These are phyloP conservation scores for Pythium grandisporangium DNA, from an alignment of 352 stramenopile species.

Conservation along the genomic window DNA sequence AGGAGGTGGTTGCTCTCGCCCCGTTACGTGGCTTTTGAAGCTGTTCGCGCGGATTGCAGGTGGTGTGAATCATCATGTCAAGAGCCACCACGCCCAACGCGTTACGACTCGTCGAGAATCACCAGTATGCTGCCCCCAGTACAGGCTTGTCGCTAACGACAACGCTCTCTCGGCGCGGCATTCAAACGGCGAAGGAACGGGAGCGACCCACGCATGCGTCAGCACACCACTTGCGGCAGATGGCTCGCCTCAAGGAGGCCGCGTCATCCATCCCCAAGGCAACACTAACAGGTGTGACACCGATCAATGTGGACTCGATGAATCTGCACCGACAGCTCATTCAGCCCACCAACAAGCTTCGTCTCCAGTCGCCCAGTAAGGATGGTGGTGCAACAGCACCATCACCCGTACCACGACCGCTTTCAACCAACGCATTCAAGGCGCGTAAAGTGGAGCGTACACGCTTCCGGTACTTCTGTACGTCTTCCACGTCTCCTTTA, in stretches of 20 bases:
- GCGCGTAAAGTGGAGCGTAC: slow-evolving; percentile 60
- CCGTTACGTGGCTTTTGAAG: too few relatives aligned
- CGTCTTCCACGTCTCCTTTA: too few relatives aligned
- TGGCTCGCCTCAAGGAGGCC: slow-evolving; percentile 24
- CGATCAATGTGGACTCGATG: slow-evolving; percentile 13
- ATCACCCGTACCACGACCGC: slow-evolving; percentile 21
- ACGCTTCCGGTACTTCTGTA: slow-evolving; percentile 81
- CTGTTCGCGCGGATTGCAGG: too few relatives aligned
- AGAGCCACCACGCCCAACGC: too few relatives aligned
- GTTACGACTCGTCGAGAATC: too few relatives aligned
- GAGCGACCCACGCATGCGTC: slow-evolving; percentile 14
- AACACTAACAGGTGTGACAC: too few relatives aligned
- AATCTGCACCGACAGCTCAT: slow-evolving; percentile 19
- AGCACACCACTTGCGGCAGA: slow-evolving; percentile 41
- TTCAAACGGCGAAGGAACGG: slow-evolving; percentile 27
- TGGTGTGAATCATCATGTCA: too few relatives aligned
- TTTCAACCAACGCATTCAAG: slow-evolving; percentile 47
- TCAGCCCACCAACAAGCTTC: slow-evolving; percentile 4
- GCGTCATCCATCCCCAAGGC: slow-evolving; percentile 16
- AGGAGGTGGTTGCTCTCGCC: too few relatives aligned
- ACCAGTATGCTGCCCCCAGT: too few relatives aligned
- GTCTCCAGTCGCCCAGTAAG: background rate
- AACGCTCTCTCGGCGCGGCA: too few relatives aligned
- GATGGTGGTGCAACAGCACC: slow-evolving; percentile 1
- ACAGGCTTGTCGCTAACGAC: too few relatives aligned